A percentile compares a stretch with the other conserved stretches of the same genome.
These are phyloP conservation scores for Kregervanrija pseudodelftensis DNA, from an alignment of 805 yeast genomes.

Conservation along the genomic window DNA sequence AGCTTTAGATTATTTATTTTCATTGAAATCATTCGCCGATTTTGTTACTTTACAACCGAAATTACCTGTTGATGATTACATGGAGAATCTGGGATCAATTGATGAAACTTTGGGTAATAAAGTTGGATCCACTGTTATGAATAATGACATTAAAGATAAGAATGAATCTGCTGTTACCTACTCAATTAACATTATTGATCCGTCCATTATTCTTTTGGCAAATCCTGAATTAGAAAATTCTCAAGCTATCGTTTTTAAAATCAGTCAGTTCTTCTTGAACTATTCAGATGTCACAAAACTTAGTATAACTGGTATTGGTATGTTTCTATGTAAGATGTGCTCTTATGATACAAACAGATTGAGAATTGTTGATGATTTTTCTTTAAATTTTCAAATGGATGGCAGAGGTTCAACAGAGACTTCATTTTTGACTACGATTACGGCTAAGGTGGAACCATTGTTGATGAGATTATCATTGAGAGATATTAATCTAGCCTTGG, in stretches of 20 bases:
- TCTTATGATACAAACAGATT: conserved; percentile 52
- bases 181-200: conserved; percentile 64
- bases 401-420: conserved; percentile 55
- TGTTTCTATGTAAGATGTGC: conserved; percentile 78
- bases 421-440: conserved; percentile 54
- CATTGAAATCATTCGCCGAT: conserved; percentile 59
- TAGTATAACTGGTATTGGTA: conserved; percentile 72
- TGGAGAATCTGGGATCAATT: not conserved
- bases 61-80: conserved; percentile 19
- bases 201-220: conserved; percentile 74
- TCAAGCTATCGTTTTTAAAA: conserved; percentile 85
- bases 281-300: conserved; percentile 61
- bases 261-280: conserved; percentile 68
- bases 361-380: conserved; percentile 83
- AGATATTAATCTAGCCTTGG: conserved; percentile 75
- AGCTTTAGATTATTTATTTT: conserved; percentile 81
- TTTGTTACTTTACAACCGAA: conserved; percentile 29
- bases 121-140: conserved; percentile 8
- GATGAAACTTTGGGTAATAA: conserved; percentile 1
- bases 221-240: conserved; percentile 63
- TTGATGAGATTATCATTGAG: conserved; percentile 75
- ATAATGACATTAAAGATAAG: conserved; percentile 6
- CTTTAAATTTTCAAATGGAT: conserved; percentile 69
- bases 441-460: conserved; percentile 71
- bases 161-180: conserved; percentile 33